A percentile compares a stretch with the other conserved stretches of the same genome.
Evolutionary conservation across 2,329 filamentous ascomycete genomes (phyloP).

Genomic region (Paecilomyces sp.): DNA sequence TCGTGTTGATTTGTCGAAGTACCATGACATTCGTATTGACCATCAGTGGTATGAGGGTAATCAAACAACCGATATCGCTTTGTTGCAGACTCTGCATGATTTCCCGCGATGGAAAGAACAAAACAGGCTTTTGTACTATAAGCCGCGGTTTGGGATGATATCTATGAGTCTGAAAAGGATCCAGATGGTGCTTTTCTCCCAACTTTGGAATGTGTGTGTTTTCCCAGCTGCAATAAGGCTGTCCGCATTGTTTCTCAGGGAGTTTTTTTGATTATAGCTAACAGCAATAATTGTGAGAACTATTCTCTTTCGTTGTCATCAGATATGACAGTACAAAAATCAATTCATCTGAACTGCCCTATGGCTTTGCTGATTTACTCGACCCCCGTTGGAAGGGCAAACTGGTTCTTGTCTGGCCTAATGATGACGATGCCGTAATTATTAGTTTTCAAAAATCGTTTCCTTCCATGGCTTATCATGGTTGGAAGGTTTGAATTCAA

Average conservation of each 20-base stretch:
- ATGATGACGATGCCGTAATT: constrained; percentile 50
- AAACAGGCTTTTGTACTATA: constrained; percentile 44
- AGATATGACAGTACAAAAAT: constrained; percentile 32
- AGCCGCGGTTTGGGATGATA: constrained; percentile 36
- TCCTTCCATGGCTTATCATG: constrained; percentile 38
- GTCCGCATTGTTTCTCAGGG: neutral
- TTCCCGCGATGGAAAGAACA: constrained; percentile 46
- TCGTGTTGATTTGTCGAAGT: no score
- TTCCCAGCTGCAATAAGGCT: neutral
- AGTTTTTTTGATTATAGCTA: neutral
- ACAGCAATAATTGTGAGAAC: neutral
- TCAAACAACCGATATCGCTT: no score
- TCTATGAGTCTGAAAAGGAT: constrained; percentile 32
- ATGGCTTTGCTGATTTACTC: constrained; percentile 38
- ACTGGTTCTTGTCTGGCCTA: constrained; percentile 49
- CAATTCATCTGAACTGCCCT: constrained; percentile 23
- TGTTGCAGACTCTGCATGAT: no score
- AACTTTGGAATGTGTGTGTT: constrained; percentile 22
- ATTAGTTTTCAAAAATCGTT: constrained; percentile 42
- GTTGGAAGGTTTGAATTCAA: constrained; percentile 42
- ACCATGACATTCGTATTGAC: no score
- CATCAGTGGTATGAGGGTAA: no score
- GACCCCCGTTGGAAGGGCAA: constrained; percentile 48
- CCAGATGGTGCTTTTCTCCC: constrained; percentile 38
- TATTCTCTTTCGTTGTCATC: constrained; percentile 23